Evolutionary conservation across 176 grass and related monocot genomes (phyloP).

Genomic region (Bonia amplexicaulis): DNA sequence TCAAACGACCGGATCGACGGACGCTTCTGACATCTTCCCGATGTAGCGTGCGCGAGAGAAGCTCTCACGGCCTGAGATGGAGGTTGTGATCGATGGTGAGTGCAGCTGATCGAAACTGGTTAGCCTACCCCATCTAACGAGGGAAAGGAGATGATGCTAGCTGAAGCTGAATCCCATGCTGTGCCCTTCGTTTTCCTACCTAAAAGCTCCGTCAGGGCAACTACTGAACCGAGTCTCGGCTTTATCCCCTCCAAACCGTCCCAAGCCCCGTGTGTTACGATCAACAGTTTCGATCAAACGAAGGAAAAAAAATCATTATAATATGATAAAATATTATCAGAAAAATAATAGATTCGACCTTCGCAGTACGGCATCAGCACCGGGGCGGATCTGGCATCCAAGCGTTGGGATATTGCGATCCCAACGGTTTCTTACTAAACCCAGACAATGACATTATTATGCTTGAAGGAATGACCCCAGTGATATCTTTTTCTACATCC

Average conservation of each 20-base stretch:
- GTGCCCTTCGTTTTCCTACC: slow-evolving; percentile 23
- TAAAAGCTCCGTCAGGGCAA: slow-evolving; percentile 30
- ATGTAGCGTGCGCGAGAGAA: not conserved
- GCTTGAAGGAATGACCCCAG: too few relatives aligned
- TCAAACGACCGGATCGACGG: not conserved
- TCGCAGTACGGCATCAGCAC: not conserved
- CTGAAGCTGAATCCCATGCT: not conserved
- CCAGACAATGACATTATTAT: too few relatives aligned
- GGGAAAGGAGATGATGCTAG: not conserved
- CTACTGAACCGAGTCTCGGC: not conserved
- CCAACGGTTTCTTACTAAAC: too few relatives aligned
- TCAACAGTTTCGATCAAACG: not conserved
- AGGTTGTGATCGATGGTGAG: not conserved
- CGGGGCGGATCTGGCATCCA: too few relatives aligned
- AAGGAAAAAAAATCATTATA: not conserved
- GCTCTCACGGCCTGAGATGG: not conserved
- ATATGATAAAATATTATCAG: not conserved
- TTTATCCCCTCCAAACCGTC: not conserved
- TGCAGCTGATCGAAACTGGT: not conserved
- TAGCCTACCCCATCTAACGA: slow-evolving; percentile 46
- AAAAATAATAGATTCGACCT: not conserved
- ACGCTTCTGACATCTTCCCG: not conserved
- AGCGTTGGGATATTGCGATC: too few relatives aligned
- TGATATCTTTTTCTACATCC: too few relatives aligned
- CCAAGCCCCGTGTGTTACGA: not conserved